Evolutionary conservation across 805 yeast genomes (phyloP).

Genomic region (Schizosaccharomyces cryophilus): DNA sequence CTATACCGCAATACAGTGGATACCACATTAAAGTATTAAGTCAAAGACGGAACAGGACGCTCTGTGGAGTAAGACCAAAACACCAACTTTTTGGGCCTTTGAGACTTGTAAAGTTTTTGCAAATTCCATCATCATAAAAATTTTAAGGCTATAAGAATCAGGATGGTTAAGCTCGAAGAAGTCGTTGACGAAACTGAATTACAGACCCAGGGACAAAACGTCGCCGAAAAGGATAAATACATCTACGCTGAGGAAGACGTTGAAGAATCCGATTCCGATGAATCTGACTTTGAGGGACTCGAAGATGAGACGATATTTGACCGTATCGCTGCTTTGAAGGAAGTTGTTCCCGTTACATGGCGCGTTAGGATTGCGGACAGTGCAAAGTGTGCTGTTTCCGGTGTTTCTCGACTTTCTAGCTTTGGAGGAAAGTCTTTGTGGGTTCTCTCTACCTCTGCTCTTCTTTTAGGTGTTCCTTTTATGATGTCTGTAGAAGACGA

Average conservation of each 20-base stretch:
- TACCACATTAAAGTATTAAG: too few species aligned
- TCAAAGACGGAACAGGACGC: too few species aligned
- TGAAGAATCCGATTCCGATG: slow-evolving; percentile 16
- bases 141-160: not conserved
- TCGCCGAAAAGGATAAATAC: not conserved
- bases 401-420: slow-evolving; percentile 18
- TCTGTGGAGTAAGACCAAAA: too few species aligned
- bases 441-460: slow-evolving; percentile 60
- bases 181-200: not conserved
- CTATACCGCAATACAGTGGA: too few species aligned
- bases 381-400: slow-evolving; percentile 19
- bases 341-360: slow-evolving; percentile 70
- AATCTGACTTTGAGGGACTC: slow-evolving; percentile 15
- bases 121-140: too few species aligned
- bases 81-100: too few species aligned
- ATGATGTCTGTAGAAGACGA: slow-evolving; percentile 23
- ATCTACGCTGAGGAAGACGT: slow-evolving; percentile 8
- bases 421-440: slow-evolving; percentile 60
- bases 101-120: too few species aligned
- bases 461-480: slow-evolving; percentile 80
- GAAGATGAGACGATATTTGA: slow-evolving; percentile 67
- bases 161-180: slow-evolving; percentile 2
- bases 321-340: slow-evolving; percentile 75
- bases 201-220: not conserved
- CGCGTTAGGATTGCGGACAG: slow-evolving; percentile 23